Evolutionary conservation across 2,329 filamentous ascomycete species (phyloP).

Genomic region (Helicocarpus griseus): DNA sequence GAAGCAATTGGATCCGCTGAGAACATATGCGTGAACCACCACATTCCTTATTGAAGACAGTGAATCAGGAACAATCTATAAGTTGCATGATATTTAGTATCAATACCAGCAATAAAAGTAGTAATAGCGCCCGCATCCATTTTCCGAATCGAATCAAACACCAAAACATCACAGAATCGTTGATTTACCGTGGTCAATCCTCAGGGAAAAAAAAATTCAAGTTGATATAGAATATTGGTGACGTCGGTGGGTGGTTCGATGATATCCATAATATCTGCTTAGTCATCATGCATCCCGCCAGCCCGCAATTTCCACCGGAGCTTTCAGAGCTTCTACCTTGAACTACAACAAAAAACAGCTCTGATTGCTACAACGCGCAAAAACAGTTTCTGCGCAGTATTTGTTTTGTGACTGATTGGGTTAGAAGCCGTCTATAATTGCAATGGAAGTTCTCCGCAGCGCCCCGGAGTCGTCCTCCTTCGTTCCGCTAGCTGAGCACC

Average conservation of each 20-base stretch:
- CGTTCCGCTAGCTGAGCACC: conserved; percentile 35
- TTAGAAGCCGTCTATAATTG: background rate
- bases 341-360: background rate
- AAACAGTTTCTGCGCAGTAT: background rate
- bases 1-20: too few species aligned
- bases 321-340: background rate
- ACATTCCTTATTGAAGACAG: too few species aligned
- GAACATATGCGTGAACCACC: too few species aligned
- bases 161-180: too few species aligned
- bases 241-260: too few species aligned
- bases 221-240: background rate
- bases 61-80: too few species aligned
- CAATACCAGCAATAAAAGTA: too few species aligned
- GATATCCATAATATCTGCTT: background rate
- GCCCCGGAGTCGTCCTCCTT: conserved; percentile 32
- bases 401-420: background rate
- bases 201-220: background rate
- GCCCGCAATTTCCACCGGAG: background rate
- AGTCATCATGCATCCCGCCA: background rate
- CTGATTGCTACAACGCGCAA: background rate
- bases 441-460: conserved; percentile 34
- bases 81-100: too few species aligned
- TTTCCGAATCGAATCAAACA: too few species aligned
- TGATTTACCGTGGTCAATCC: too few species aligned
- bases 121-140: too few species aligned